Base-by-base conservation (phyloP, 352 stramenopile species). In the Elongisporangium undulatum region DNA sequence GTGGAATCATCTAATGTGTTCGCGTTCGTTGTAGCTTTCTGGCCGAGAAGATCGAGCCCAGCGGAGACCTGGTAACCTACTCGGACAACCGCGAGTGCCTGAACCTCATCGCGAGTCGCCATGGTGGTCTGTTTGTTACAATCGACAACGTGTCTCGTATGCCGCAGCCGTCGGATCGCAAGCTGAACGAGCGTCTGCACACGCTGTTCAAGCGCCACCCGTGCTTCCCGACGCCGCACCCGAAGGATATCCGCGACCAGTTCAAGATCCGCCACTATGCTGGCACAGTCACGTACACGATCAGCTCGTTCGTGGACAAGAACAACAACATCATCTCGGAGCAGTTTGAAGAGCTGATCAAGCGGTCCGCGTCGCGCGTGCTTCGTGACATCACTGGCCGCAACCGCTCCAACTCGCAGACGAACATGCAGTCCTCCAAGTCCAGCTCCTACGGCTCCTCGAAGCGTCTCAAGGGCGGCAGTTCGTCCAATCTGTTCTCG, bases 281-380 rank as follows among this genome's bases (percentile, higher is more conserved):
- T 2, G 87, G 86, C 19, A 88, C 86, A 0, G 84, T 95, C 22
- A 79, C 78, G 10, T 96, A 97, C 74, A 89, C 74, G 19, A 92
- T 94, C 62, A 64, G 86, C 55, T 91, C 82, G 38, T 96, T 97
- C 50, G 73, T 96, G 16, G 83, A 90, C 68, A 97, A 97, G 73
- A 96, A 96, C 74, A 96, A 93, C 75, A 92, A 95, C 71, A 90
- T 93, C 56, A 81, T 96, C 49, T 90, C 89, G 48, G 87, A 95
- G 50, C 87, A 96, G 55, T 92, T 95, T 55, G 78, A 95, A 51
- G 86, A 96, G 55, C 59, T 97, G 19, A 70, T 96, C 52, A 90
- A 94, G 70, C 75, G 74, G 57, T 92, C 82, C 10, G 77, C 74
- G 10, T 88, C 86, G 21, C 82, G 77, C 29, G 74, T 95, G 12